These are phyloP conservation scores for Vicia faba DNA, from an alignment of 306 rosid species.

Conservation along the genomic window DNA sequence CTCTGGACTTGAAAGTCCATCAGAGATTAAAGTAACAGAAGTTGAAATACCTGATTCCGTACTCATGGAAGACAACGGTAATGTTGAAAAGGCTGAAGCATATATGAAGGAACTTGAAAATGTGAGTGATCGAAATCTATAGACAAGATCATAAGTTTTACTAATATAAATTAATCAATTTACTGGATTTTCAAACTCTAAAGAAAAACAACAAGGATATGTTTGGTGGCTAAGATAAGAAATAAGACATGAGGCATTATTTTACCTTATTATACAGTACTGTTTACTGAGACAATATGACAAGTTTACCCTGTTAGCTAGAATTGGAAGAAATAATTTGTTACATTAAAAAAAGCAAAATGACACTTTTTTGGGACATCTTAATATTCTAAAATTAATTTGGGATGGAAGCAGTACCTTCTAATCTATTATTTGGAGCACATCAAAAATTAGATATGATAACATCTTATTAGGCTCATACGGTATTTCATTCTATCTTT, in stretches of 20 bases:
- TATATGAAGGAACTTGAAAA: constrained; percentile 82
- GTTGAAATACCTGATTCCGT: constrained; percentile 50
- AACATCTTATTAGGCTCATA: no score
- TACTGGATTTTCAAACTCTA: constrained; percentile 23
- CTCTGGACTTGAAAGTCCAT: constrained; percentile 47
- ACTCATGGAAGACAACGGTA: constrained; percentile 60
- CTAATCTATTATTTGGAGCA: no score
- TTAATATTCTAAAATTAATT: no score
- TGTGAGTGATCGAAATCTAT: constrained; percentile 55
- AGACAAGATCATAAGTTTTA: constrained; percentile 13
- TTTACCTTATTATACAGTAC: background rate
- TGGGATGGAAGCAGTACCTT: no score
- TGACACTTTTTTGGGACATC: no score
- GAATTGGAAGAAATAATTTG: no score
- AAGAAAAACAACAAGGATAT: constrained; percentile 3
- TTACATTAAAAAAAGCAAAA: no score
- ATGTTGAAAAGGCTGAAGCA: constrained; percentile 81
- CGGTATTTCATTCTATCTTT: no score
- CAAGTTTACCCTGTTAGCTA: no score
- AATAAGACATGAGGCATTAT: background rate
- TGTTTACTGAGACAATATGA: background rate
- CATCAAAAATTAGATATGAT: no score
- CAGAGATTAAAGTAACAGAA: constrained; percentile 50
- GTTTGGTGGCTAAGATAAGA: constrained; percentile 1
- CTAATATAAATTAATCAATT: constrained; percentile 17